Evolutionary conservation across 1,284 basidiomycete species (phyloP).

Genomic region (Rhizopogon parksii): DNA sequence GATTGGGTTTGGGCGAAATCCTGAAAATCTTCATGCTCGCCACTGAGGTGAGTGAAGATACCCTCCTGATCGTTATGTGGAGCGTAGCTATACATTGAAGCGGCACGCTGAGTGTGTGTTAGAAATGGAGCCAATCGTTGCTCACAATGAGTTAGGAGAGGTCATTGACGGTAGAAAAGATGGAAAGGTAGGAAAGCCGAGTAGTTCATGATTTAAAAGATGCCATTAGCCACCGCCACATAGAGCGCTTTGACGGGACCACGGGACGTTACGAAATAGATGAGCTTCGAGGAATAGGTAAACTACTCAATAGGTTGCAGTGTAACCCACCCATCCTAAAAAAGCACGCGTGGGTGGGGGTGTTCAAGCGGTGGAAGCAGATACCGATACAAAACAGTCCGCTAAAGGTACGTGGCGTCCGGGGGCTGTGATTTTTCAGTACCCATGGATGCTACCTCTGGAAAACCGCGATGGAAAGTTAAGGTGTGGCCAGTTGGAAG

Average conservation of each 20-base stretch:
- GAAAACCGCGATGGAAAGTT: background rate
- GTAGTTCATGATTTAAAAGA: slow-evolving; percentile 18
- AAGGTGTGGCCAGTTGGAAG: background rate
- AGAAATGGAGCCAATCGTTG: background rate
- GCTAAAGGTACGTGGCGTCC: slow-evolving; percentile 2
- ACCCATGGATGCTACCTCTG: slow-evolving; percentile 2
- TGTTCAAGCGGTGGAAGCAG: slow-evolving; percentile 1
- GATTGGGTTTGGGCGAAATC: background rate
- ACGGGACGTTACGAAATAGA: slow-evolving; percentile 16
- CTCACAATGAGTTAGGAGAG: background rate
- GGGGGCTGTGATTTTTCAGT: slow-evolving; percentile 20
- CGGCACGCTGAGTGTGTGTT: background rate
- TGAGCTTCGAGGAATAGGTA: slow-evolving; percentile 11
- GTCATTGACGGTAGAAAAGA: slow-evolving; percentile 2
- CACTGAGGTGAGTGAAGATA: background rate
- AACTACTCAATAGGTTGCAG: slow-evolving; percentile 23
- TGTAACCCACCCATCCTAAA: slow-evolving; percentile 18
- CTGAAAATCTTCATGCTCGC: background rate
- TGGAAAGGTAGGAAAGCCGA: slow-evolving; percentile 1
- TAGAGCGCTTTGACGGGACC: slow-evolving; percentile 15
- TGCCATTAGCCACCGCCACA: slow-evolving; percentile 7
- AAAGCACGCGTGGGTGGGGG: slow-evolving; percentile 7
- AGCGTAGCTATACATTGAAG: background rate
- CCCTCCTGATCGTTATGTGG: background rate
- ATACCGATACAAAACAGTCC: slow-evolving; percentile 7